Base-by-base conservation (phyloP, 306 rosid species). In the Sicyos baderoa region DNA sequence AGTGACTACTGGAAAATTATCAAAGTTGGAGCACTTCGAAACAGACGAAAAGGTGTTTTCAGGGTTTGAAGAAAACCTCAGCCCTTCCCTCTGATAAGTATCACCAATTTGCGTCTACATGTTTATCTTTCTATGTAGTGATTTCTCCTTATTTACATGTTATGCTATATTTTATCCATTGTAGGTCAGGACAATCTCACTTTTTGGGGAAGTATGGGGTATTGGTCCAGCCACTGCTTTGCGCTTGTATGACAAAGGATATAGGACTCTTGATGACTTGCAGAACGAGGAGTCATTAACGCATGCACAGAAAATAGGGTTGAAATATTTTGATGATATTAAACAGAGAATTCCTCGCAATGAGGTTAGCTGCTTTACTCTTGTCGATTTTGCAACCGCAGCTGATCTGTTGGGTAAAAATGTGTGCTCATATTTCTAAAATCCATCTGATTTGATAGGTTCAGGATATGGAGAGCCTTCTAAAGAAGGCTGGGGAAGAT, bases 141-240 rank as follows among this genome's bases (percentile, higher is more conserved):
- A 12, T 22, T 47, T 22, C 48, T 25, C 25, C 47, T 49, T 50
- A 15, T 50, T 50, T 8, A 68, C 12, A 11, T 68, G 7, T 49
- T 4, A 27, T 68, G 49, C 13, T 51, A 47, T 51, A 7, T 10
- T 29, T 68, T 44, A 16, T 74, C 76, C 61, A 67, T 80, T 79
- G 47, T 73, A 92, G 96, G 93, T 89, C 35, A 59, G 82, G 21
- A 86, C 98, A 44, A 83, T 93, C 81, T 79, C 89, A 81, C 79
- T 93, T 61, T 93, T 93, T 84, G 96, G 93, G 50, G 93, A 93
- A 85, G 89, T 89, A 54, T 93, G 98, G 98, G 98, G 97, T 62
- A 73, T 89, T 74, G 97, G 95, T 72, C 96, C 98, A 57, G 90
- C 98, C 71, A 93, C 98, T 22, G 91, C 98, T 18, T 74, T 85